A percentile compares a stretch with the other conserved stretches of the same genome.
phyloP scores from a whole-genome alignment of 257 asterid species.

The Solanum virginianum region DNA sequence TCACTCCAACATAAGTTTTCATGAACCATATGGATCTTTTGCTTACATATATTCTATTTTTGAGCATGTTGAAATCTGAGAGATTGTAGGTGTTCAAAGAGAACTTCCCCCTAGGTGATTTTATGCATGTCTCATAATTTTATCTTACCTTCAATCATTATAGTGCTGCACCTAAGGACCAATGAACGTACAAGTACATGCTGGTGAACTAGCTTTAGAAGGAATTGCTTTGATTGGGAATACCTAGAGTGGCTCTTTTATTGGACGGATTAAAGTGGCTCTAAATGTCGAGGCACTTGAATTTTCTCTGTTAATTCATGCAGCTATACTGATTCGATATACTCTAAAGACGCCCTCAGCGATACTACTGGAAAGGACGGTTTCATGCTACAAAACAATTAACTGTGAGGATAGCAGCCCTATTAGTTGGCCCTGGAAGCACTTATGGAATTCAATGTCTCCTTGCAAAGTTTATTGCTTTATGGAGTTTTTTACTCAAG shows the following conservation, averaged over 20 bases:
- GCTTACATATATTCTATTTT: not conserved
- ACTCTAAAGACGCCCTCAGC: too few species aligned
- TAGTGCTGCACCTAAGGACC: not conserved
- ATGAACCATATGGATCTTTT: not conserved
- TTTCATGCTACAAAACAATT: not conserved
- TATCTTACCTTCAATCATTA: not conserved
- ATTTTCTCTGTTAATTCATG: not conserved
- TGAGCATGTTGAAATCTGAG: not conserved
- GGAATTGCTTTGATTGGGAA: not conserved
- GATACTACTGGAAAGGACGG: too few species aligned
- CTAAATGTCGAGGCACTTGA: not conserved
- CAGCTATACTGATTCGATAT: too few species aligned
- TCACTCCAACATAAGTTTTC: not conserved
- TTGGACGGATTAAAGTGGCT: not conserved
- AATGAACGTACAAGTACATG: not conserved
- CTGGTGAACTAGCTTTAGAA: not conserved
- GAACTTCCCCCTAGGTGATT: not conserved
- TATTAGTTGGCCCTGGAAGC: not conserved
- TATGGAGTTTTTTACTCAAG: not conserved
- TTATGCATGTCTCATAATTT: not conserved
- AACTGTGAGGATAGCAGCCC: not conserved
- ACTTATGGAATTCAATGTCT: not conserved
- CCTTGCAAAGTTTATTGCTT: not conserved
- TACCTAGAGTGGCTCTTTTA: not conserved
- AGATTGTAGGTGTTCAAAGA: not conserved